Evolutionary conservation across 176 grass and related monocot species (phyloP).

Genomic region (Musa schizocarpa): DNA sequence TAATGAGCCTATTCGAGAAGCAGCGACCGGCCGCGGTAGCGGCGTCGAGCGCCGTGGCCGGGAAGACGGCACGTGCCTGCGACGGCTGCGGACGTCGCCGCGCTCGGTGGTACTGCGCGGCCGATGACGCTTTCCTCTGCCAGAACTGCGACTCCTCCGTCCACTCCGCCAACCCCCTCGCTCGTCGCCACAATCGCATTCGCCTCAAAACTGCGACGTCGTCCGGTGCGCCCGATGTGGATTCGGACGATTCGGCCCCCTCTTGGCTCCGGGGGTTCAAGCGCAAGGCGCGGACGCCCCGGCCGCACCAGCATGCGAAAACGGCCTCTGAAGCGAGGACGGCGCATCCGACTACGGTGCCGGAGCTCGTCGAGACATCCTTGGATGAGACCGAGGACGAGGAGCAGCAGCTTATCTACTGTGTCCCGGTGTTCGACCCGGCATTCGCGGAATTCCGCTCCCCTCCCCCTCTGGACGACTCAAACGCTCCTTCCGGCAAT

Average conservation of each 20-base stretch:
- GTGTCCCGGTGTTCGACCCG: conserved; percentile 60
- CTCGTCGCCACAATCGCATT: conserved; percentile 63
- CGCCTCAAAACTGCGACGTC: conserved; percentile 22
- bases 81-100: conserved; percentile 65
- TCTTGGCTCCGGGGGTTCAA: conserved; percentile 47
- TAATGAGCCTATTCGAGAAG: conserved; percentile 29
- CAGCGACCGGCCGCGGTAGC: conserved; percentile 19
- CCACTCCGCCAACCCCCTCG: conserved; percentile 84
- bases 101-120: conserved; percentile 91
- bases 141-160: conserved; percentile 77
- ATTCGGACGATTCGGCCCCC: not conserved
- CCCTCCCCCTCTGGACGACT: conserved; percentile 32
- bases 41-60: conserved; percentile 35
- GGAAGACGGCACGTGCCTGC: conserved; percentile 69
- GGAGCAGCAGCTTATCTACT: conserved; percentile 50
- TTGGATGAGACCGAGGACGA: conserved; percentile 41
- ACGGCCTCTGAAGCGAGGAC: not conserved
- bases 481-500: conserved; percentile 22
- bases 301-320: conserved; percentile 32
- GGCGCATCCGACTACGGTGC: conserved; percentile 29
- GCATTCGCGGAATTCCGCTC: conserved; percentile 56
- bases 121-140: conserved; percentile 93
- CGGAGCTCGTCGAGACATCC: conserved; percentile 31
- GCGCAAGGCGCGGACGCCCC: conserved; percentile 66
- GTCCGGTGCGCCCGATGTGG: not conserved